Evolutionary conservation across 768 basidiomycete species (phyloP).

Genomic region (Xanthoconium purpureum): DNA sequence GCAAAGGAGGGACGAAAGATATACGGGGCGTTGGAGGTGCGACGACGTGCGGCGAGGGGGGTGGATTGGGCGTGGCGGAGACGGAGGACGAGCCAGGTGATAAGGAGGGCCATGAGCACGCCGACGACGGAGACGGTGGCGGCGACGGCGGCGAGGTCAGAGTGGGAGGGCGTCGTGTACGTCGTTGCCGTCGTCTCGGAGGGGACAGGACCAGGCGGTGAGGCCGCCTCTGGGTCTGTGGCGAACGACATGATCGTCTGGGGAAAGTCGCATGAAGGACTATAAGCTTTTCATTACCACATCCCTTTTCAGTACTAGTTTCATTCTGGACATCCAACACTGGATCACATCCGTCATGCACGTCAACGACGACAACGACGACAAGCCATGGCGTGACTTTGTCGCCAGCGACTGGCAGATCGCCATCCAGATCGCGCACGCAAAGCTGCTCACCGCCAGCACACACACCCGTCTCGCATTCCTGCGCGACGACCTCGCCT

Average conservation of each 20-base stretch:
- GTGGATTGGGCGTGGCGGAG: conserved; percentile 11
- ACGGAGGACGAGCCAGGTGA: conserved; percentile 26
- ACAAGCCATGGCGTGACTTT: conserved; percentile 49
- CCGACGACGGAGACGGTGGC: conserved; percentile 27
- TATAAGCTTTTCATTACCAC: too few relatives aligned
- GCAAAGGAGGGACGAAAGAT: conserved; percentile 22
- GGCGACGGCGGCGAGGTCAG: conserved; percentile 23
- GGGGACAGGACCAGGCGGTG: not conserved
- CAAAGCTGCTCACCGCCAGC: conserved; percentile 46
- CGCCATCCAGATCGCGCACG: conserved; percentile 54
- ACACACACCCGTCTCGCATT: conserved; percentile 57
- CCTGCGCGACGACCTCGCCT: conserved; percentile 57
- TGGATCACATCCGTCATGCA: not conserved
- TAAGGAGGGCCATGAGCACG: conserved; percentile 21
- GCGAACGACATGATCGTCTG: not conserved
- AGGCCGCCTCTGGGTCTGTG: not conserved
- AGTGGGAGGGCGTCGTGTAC: conserved; percentile 14
- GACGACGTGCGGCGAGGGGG: conserved; percentile 1
- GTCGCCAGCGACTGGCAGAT: conserved; percentile 54
- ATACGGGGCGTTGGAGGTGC: conserved; percentile 9
- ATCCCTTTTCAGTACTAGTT: not conserved
- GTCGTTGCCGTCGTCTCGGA: not conserved
- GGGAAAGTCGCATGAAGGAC: not conserved
- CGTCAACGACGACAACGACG: conserved; percentile 12
- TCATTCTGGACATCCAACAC: too few relatives aligned